Conservation (phyloP, 2,329 filamentous ascomycete genomes). For the Aspergillus luchuensis region DNA sequence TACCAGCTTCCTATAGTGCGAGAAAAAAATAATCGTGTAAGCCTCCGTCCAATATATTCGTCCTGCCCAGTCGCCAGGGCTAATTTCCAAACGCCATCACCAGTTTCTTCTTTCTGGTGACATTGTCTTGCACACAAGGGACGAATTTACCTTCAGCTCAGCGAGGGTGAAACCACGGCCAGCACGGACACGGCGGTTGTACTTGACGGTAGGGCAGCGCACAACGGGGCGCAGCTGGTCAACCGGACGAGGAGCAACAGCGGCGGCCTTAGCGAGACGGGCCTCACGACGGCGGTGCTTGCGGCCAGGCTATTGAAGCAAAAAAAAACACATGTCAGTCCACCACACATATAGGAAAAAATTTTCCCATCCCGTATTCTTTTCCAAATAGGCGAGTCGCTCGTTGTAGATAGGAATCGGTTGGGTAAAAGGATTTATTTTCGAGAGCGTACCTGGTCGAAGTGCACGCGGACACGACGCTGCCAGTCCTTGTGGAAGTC, state of each 20-base stretch:
- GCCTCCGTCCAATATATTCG: constrained; percentile 8
- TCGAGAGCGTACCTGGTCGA: constrained; percentile 87
- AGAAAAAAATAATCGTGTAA: constrained; percentile 23
- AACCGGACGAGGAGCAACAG: constrained; percentile 92
- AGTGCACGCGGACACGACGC: constrained; percentile 97
- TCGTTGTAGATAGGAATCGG: constrained; percentile 19
- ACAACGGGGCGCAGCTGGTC: constrained; percentile 96
- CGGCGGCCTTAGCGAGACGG: constrained; percentile 91
- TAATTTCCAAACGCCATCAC: not conserved
- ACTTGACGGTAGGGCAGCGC: constrained; percentile 96
- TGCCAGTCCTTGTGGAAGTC: constrained; percentile 99
- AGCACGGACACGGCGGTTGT: constrained; percentile 96
- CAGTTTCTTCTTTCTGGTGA: no score
- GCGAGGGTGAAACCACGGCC: constrained; percentile 96
- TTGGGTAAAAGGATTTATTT: constrained; percentile 7
- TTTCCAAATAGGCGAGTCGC: constrained; percentile 12
- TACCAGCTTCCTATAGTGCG: constrained; percentile 76
- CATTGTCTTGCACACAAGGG: constrained; percentile 9
- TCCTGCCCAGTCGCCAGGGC: not conserved
- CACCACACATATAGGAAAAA: constrained; percentile 24
- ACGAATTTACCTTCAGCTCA: constrained; percentile 85
- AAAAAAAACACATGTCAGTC: constrained; percentile 39
- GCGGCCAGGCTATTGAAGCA: constrained; percentile 76
- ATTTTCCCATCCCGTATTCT: constrained; percentile 15
- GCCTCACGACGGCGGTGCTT: constrained; percentile 91